Base-by-base conservation (phyloP, 2,329 filamentous ascomycete species). In the Knufia fluminis region DNA sequence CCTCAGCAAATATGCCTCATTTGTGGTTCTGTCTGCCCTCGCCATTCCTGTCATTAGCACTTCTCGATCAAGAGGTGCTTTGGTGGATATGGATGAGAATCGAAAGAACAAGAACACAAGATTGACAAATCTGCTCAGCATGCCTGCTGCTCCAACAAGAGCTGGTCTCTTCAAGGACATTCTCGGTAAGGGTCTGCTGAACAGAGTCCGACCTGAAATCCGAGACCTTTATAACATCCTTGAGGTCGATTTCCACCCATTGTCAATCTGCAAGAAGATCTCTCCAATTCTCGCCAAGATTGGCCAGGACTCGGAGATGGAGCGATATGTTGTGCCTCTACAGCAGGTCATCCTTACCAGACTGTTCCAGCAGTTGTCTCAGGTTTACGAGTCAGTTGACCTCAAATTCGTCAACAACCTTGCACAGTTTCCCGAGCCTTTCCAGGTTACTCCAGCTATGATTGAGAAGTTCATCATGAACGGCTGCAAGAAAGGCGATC, bases 401-500 rank as follows among this genome's bases (percentile, higher is more conserved):
- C 79, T 98, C 54, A 79, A 81, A 61, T 97, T 97, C 61, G 91
- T 98, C 41, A 85, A 95, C 67, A 83, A 86, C 62, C 84, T 98
- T 48, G 92, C 92, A 55, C 80, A 92, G 64, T 98, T 98, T 77
- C 92, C 92, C 8, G 90, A 94, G 66, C 88, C 92, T 36, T 97
- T 94, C 79, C 85, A 96, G 71, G 89, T 97, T 59, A 85, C 80
- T 56, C 83, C 86, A 48, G 82, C 84, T 58, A 94, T 87, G 54
- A 94, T 98, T 59, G 92, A 98, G 76, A 98, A 97, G 74, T 98
- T 98, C 77, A 97, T 98, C 77, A 98, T 98, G 92, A 98, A 98
- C 70, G 92, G 92, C 56, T 97, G 94, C 79, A 98, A 98, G 82
- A 98, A 98, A 80, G 92, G 92, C 50, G 92, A 98, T 62, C 78